Evolutionary conservation across 495 filamentous ascomycete genomes (phyloP).

Genomic region (Aspergillus incahuasiensis): DNA sequence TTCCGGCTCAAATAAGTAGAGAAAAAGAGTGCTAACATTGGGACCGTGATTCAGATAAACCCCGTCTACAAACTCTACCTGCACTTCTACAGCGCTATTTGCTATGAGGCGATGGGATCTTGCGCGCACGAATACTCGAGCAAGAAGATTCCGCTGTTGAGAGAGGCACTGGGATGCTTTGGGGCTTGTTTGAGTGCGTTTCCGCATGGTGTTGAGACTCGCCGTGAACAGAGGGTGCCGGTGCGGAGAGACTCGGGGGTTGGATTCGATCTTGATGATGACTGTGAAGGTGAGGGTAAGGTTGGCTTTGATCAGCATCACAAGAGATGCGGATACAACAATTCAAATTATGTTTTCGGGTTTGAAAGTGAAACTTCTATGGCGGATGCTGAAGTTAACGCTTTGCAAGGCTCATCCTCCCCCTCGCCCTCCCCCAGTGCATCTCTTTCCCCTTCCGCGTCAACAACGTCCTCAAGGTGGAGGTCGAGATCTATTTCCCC

Average conservation of each 20-base stretch:
- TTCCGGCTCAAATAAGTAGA: too few species aligned
- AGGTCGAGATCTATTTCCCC: conserved; percentile 8
- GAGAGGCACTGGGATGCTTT: conserved; percentile 30
- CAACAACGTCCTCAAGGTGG: background rate
- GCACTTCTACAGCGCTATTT: conserved; percentile 44
- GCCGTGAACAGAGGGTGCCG: background rate
- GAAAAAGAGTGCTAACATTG: background rate
- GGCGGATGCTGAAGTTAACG: background rate
- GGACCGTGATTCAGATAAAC: conserved; percentile 24
- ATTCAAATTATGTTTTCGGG: background rate
- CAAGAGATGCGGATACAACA: background rate
- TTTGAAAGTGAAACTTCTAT: background rate
- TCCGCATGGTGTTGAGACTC: conserved; percentile 19
- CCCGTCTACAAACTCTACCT: conserved; percentile 36
- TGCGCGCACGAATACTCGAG: conserved; percentile 39
- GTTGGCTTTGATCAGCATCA: too few species aligned
- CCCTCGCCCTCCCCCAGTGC: background rate
- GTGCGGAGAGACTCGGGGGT: background rate
- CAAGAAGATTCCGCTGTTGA: conserved; percentile 35
- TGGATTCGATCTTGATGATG: background rate
- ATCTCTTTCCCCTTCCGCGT: background rate
- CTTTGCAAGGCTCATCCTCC: background rate
- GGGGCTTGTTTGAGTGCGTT: conserved; percentile 16
- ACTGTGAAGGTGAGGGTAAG: background rate
- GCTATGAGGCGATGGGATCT: conserved; percentile 38